Percentiles rank a stretch among this genome's conserved stretches.
Evolutionary conservation across 2,329 filamentous ascomycete genomes (phyloP).

Genomic region (Verticillium nonalfalfae): DNA sequence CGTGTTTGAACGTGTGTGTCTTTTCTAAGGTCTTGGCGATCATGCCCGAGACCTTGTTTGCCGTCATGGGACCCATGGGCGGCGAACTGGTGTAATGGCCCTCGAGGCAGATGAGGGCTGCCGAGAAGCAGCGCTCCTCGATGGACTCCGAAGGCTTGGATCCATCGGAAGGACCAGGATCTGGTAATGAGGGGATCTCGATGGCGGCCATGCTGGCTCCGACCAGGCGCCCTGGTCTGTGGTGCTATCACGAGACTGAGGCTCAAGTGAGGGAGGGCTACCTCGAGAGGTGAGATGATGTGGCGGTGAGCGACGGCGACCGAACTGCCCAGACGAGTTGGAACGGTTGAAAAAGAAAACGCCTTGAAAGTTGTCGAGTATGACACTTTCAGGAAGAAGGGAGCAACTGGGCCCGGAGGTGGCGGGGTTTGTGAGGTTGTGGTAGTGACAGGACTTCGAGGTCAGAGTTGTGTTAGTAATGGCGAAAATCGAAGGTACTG

Average conservation of each 20-base stretch:
- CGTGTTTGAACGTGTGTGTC: slow-evolving; percentile 54
- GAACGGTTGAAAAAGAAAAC: background rate
- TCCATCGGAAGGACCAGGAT: slow-evolving; percentile 16
- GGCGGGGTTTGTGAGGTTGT: background rate
- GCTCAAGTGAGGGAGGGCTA: background rate
- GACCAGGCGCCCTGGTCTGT: background rate
- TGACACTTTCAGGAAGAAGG: background rate
- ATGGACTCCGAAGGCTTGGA: slow-evolving; percentile 39
- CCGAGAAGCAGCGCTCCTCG: slow-evolving; percentile 57
- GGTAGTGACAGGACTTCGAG: background rate
- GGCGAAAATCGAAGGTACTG: background rate
- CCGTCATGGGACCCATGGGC: slow-evolving; percentile 50
- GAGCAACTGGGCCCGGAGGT: background rate
- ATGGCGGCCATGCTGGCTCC: slow-evolving; percentile 8
- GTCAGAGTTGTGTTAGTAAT: background rate
- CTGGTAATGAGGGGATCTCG: slow-evolving; percentile 6
- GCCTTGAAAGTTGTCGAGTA: background rate
- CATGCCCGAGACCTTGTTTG: slow-evolving; percentile 48
- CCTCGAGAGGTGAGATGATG: background rate
- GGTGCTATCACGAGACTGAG: background rate
- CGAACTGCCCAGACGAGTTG: background rate
- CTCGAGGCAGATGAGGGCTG: slow-evolving; percentile 55
- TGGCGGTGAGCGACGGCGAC: background rate
- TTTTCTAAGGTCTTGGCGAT: slow-evolving; percentile 57
- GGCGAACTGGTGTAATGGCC: slow-evolving; percentile 52